A percentile compares a stretch with the other conserved stretches of the same genome.
These are phyloP conservation scores for Neonectria faginata DNA, from an alignment of 2,329 filamentous ascomycete species.

Conservation along the genomic window DNA sequence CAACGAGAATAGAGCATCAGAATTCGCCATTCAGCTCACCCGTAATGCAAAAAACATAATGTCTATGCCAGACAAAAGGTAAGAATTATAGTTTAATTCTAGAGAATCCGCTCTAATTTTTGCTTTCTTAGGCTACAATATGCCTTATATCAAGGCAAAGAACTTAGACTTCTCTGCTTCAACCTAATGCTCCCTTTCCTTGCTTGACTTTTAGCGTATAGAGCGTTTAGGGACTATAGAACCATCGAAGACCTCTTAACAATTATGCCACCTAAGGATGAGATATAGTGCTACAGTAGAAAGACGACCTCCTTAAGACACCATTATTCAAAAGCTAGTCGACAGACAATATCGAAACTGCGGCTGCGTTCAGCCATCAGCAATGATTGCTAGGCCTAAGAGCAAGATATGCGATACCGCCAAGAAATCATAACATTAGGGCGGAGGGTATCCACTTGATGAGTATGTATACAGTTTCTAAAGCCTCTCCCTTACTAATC, in stretches of 20 bases:
- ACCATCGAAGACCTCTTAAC: conserved; percentile 12
- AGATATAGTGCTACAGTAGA: conserved; percentile 15
- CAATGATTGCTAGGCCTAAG: conserved; percentile 6
- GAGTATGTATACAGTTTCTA: conserved; percentile 7
- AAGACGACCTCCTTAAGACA: conserved; percentile 13
- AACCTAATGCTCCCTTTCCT: no score
- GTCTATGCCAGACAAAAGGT: no score
- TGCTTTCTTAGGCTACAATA: no score
- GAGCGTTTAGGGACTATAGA: conserved; percentile 5
- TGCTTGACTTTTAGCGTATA: background rate
- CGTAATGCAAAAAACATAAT: no score
- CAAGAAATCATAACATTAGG: conserved; percentile 5
- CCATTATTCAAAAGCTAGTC: conserved; percentile 13
- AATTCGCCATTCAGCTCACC: no score
- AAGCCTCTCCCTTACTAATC: background rate
- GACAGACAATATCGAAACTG: conserved; percentile 10
- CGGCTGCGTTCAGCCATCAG: conserved; percentile 4
- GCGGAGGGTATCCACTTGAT: conserved; percentile 12
- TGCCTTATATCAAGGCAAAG: no score
- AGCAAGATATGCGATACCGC: conserved; percentile 8
- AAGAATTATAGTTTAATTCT: no score
- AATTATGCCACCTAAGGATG: conserved; percentile 9
- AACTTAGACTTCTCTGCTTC: no score
- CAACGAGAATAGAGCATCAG: no score
- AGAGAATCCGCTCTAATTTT: no score